phyloP scores from a whole-genome alignment of 2,329 filamentous ascomycete genomes.

The Coniochaeta sp. region DNA sequence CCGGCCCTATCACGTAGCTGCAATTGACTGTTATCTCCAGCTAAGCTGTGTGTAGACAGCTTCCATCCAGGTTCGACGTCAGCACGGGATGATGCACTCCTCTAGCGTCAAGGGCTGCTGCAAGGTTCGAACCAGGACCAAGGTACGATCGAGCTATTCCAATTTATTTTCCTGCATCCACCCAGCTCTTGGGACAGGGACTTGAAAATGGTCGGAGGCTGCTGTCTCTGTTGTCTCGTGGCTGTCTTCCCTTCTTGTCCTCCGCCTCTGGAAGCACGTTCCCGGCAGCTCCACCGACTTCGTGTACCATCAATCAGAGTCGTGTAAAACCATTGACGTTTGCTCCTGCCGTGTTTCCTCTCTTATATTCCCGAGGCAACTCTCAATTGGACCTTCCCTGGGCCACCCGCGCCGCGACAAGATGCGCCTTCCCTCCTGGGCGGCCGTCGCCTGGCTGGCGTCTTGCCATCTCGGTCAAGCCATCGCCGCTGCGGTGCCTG shows the following conservation, averaged over 20 bases:
- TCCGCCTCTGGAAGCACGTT: background rate
- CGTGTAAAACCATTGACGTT: background rate
- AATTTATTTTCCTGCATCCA: background rate
- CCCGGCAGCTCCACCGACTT: background rate
- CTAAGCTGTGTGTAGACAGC: background rate
- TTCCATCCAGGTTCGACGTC: background rate
- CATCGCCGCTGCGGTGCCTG: background rate
- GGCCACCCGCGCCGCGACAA: background rate
- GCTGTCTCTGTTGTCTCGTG: background rate
- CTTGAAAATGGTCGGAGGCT: background rate
- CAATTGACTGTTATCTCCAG: background rate
- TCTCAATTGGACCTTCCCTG: background rate
- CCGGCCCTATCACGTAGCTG: background rate
- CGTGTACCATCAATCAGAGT: background rate
- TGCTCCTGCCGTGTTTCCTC: background rate
- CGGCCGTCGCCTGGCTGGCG: background rate
- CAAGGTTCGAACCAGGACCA: background rate
- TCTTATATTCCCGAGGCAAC: background rate
- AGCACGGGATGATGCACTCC: background rate
- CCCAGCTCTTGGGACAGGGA: background rate
- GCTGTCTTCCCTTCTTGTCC: background rate
- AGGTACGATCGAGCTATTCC: background rate
- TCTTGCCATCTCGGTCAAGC: background rate
- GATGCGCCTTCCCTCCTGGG: constrained; percentile 1
- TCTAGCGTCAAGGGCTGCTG: background rate